Percentiles rank a stretch among this genome's conserved stretches.
These are phyloP conservation scores for Alternaria novae-zelandiae DNA, from an alignment of 2,329 filamentous ascomycete genomes.

Conservation along the genomic window DNA sequence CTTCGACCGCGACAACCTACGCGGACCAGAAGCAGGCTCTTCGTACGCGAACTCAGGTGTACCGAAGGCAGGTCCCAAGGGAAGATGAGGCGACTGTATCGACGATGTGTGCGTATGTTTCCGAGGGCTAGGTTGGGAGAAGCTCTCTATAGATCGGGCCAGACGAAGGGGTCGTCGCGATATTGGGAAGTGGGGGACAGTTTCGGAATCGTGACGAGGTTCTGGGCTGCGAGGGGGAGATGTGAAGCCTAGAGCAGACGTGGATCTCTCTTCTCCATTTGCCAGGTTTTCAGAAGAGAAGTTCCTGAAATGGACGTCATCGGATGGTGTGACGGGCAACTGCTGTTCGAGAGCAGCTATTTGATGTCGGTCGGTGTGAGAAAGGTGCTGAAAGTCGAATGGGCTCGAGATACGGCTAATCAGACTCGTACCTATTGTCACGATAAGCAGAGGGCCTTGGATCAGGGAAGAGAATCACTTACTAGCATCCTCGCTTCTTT, in stretches of 20 bases:
- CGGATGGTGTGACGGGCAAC: slow-evolving; percentile 53
- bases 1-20: slow-evolving; percentile 23
- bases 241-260: slow-evolving; percentile 20
- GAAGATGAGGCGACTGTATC: slow-evolving; percentile 48
- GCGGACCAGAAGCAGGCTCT: neutral
- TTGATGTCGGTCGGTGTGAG: slow-evolving; percentile 63
- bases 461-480: slow-evolving; percentile 17
- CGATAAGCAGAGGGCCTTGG: slow-evolving; percentile 10
- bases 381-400: slow-evolving; percentile 69
- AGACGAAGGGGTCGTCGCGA: slow-evolving; percentile 32
- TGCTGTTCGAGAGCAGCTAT: slow-evolving; percentile 58
- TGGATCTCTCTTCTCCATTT: slow-evolving; percentile 20
- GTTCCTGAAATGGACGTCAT: slow-evolving; percentile 50
- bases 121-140: slow-evolving; percentile 58
- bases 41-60: slow-evolving; percentile 21
- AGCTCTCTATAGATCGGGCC: slow-evolving; percentile 57
- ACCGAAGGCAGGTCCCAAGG: slow-evolving; percentile 27
- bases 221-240: slow-evolving; percentile 36
- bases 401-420: slow-evolving; percentile 62
- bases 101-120: slow-evolving; percentile 48
- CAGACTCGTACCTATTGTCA: slow-evolving; percentile 27
- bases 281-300: slow-evolving; percentile 36
- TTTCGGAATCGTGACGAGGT: slow-evolving; percentile 13
- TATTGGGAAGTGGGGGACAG: slow-evolving; percentile 12
- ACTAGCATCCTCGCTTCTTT: slow-evolving; percentile 34